Percentiles rank a stretch among this genome's conserved stretches.
phyloP scores from a whole-genome alignment of 805 yeast species.

The Lachancea dasiensis region DNA sequence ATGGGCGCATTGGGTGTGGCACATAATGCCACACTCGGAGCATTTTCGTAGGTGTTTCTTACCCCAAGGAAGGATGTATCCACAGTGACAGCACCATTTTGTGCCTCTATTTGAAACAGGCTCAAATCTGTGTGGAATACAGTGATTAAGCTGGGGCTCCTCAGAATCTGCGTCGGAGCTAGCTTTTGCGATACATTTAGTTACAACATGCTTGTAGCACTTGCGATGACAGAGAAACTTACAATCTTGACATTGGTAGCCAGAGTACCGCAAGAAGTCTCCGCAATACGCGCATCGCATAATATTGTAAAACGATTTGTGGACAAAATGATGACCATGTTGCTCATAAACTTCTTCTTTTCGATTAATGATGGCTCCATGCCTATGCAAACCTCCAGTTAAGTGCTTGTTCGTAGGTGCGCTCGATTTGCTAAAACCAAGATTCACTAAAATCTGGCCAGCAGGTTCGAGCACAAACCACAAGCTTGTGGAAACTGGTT shows the following conservation, averaged over 20 bases:
- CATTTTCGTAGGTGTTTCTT: conserved; percentile 88
- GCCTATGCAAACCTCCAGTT: conserved; percentile 77
- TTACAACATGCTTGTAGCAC: conserved; percentile 73
- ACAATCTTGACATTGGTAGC: conserved; percentile 83
- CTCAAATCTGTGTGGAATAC: conserved; percentile 95
- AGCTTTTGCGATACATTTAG: conserved; percentile 76
- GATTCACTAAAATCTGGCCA: conserved; percentile 75
- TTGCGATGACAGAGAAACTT: conserved; percentile 73
- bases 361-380: conserved; percentile 95
- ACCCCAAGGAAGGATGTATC: conserved; percentile 93
- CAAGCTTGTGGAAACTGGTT: conserved; percentile 48
- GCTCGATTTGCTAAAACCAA: conserved; percentile 72
- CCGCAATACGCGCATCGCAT: conserved; percentile 98
- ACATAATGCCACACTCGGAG: conserved; percentile 89
- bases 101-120: conserved; percentile 92
- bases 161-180: conserved; percentile 64
- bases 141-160: conserved; percentile 82
- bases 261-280: conserved; percentile 84
- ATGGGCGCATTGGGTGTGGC: conserved; percentile 88
- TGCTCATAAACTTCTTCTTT: conserved; percentile 85
- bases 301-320: conserved; percentile 88
- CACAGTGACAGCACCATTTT: conserved; percentile 99
- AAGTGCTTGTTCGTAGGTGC: conserved; percentile 40
- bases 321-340: conserved; percentile 96
- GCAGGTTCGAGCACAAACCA: conserved; percentile 94